Evolutionary conservation across 148 eudicot species (phyloP).

Genomic region (Rhododendron kiyosumense): DNA sequence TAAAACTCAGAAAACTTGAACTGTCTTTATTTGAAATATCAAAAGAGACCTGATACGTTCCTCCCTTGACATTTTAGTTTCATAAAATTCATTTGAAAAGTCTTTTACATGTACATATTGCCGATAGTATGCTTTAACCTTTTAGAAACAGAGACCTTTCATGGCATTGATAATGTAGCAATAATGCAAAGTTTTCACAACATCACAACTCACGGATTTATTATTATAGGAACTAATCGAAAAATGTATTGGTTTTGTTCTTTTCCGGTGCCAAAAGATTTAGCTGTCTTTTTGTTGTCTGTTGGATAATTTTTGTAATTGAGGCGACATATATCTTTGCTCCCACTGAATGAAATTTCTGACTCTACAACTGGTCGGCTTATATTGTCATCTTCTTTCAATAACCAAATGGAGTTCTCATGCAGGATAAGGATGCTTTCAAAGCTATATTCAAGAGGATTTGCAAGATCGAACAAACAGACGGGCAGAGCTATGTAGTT

Average conservation of each 20-base stretch:
- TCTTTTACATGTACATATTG: neutral
- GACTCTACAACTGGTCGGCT: neutral
- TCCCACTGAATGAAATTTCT: neutral
- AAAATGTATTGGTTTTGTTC: neutral
- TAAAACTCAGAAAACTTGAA: neutral
- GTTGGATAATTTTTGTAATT: neutral
- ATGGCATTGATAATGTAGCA: neutral
- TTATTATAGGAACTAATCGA: neutral
- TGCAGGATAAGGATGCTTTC: slow-evolving; percentile 89
- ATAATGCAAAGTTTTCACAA: neutral
- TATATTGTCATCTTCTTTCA: neutral
- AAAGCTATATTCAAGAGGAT: slow-evolving; percentile 73
- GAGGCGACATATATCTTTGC: neutral
- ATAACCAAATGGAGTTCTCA: neutral
- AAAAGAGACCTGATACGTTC: neutral
- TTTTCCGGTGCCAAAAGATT: neutral
- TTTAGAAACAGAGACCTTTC: neutral
- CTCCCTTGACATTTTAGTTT: neutral
- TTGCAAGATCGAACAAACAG: slow-evolving; percentile 72
- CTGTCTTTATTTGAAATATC: neutral
- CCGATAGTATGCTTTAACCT: neutral
- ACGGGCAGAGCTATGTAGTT: slow-evolving; percentile 56
- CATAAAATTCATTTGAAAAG: neutral
- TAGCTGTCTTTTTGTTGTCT: neutral
- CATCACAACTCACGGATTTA: neutral